phyloP scores from a whole-genome alignment of 2,329 filamentous ascomycete species.

The Coleophoma crateriformis region DNA sequence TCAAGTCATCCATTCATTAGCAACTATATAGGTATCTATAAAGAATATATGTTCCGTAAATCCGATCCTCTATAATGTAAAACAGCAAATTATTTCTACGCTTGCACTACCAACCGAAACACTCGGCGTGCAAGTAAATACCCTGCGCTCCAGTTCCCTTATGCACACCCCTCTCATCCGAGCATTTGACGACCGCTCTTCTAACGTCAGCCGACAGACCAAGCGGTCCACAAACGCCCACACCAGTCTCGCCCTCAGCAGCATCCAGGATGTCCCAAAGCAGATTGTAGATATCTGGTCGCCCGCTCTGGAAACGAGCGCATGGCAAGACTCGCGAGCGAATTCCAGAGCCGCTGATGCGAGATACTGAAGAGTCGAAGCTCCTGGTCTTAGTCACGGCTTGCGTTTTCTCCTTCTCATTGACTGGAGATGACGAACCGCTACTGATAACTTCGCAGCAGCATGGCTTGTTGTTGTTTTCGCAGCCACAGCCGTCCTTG shows the following conservation, averaged over 20 bases:
- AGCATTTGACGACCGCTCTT: constrained; percentile 48
- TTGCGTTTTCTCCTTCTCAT: constrained; percentile 2
- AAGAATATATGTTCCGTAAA: not conserved
- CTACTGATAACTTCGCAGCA: constrained; percentile 8
- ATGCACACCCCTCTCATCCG: constrained; percentile 56
- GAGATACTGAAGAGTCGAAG: not conserved
- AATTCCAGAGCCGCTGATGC: constrained; percentile 19
- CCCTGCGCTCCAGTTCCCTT: constrained; percentile 60
- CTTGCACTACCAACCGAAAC: constrained; percentile 32
- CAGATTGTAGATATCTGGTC: constrained; percentile 46
- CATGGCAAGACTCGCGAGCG: constrained; percentile 35
- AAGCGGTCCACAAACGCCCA: constrained; percentile 54
- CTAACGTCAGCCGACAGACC: constrained; percentile 47
- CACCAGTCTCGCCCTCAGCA: constrained; percentile 55
- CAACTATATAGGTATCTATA: too few species aligned
- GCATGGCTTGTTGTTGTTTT: constrained; percentile 12
- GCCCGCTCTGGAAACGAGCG: constrained; percentile 13
- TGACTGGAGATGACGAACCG: constrained; percentile 2
- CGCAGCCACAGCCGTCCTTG: constrained; percentile 10
- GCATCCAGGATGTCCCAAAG: constrained; percentile 48
- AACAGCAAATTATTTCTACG: too few species aligned
- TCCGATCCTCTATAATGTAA: too few species aligned
- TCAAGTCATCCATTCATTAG: too few species aligned
- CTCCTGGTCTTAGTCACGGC: constrained; percentile 4
- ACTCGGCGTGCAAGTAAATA: constrained; percentile 54